A percentile compares a stretch with the other conserved stretches of the same genome.
Conservation (phyloP, 1,284 basidiomycete species). For the Fomitopsis betulina region DNA sequence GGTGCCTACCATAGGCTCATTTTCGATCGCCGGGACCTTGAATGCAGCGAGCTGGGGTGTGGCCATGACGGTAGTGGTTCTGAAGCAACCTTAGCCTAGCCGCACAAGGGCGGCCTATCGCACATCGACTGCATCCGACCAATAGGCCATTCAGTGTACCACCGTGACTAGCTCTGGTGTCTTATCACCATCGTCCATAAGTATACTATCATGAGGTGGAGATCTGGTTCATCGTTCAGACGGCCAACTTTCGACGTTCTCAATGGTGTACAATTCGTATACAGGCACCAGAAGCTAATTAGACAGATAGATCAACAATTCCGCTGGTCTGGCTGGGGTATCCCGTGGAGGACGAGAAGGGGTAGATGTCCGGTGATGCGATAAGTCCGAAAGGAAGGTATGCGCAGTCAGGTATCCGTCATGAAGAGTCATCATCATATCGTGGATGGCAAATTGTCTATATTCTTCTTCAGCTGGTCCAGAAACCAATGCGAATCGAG, state of each 20-base stretch:
- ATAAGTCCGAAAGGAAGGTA: background rate
- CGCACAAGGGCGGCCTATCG: background rate
- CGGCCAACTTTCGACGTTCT: background rate
- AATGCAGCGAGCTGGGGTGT: constrained; percentile 77
- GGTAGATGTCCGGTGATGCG: background rate
- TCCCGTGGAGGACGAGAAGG: background rate
- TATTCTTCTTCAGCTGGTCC: constrained; percentile 45
- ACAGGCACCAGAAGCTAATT: background rate
- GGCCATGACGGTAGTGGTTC: constrained; percentile 25
- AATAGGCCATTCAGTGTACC: background rate
- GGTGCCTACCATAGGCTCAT: constrained; percentile 84
- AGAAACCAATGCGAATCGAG: constrained; percentile 55
- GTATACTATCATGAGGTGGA: background rate
- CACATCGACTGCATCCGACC: background rate
- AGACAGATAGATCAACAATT: background rate
- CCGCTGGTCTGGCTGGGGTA: background rate
- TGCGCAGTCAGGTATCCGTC: background rate
- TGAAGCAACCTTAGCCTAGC: background rate
- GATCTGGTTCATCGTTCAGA: background rate
- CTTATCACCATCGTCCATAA: background rate
- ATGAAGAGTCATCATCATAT: constrained; percentile 30
- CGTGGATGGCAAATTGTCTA: constrained; percentile 57
- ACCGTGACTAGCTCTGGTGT: background rate
- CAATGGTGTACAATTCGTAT: background rate
- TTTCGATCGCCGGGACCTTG: constrained; percentile 78